Percentiles rank a stretch among this genome's conserved stretches.
Evolutionary conservation across 805 yeast species (phyloP).

Genomic region (Suhomyces sp.): DNA sequence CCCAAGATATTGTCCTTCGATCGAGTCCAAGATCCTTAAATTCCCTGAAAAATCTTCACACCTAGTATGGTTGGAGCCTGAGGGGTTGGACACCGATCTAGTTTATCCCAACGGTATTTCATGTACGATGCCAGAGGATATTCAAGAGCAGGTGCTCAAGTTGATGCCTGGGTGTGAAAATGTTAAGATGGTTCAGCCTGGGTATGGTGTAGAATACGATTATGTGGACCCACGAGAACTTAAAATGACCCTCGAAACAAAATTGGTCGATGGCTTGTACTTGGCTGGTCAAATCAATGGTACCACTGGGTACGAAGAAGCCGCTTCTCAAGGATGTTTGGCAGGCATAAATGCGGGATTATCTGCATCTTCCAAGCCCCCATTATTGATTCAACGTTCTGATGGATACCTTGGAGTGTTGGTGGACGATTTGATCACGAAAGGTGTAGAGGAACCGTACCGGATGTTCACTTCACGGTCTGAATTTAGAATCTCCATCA

Average conservation of each 20-base stretch:
- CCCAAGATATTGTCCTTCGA: slow-evolving; percentile 96
- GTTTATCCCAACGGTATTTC: slow-evolving; percentile 97
- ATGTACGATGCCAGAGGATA: slow-evolving; percentile 93
- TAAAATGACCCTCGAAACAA: slow-evolving; percentile 74
- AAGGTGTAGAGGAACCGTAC: slow-evolving; percentile 96
- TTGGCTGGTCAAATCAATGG: slow-evolving; percentile 98
- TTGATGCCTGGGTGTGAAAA: slow-evolving; percentile 87
- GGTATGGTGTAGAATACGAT: slow-evolving; percentile 98
- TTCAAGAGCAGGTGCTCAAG: slow-evolving; percentile 70
- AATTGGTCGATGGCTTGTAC: slow-evolving; percentile 69
- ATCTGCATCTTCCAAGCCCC: slow-evolving; percentile 36
- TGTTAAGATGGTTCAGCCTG: slow-evolving; percentile 88
- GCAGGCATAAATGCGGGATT: slow-evolving; percentile 97
- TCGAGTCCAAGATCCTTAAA: slow-evolving; percentile 82
- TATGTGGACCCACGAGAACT: slow-evolving; percentile 92
- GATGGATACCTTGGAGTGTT: slow-evolving; percentile 92
- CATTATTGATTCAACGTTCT: slow-evolving; percentile 59
- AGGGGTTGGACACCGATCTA: slow-evolving; percentile 81
- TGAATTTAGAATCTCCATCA: slow-evolving; percentile 83
- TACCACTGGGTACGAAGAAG: slow-evolving; percentile 98
- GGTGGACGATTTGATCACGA: slow-evolving; percentile 89
- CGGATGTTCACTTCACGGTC: slow-evolving; percentile 97
- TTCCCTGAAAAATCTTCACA: slow-evolving; percentile 77
- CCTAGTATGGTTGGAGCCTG: slow-evolving; percentile 94
- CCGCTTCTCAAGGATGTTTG: slow-evolving; percentile 92